Evolutionary conservation across 78 protist genomes (phyloP).

Genomic region (Cavenderia fasciculata): DNA sequence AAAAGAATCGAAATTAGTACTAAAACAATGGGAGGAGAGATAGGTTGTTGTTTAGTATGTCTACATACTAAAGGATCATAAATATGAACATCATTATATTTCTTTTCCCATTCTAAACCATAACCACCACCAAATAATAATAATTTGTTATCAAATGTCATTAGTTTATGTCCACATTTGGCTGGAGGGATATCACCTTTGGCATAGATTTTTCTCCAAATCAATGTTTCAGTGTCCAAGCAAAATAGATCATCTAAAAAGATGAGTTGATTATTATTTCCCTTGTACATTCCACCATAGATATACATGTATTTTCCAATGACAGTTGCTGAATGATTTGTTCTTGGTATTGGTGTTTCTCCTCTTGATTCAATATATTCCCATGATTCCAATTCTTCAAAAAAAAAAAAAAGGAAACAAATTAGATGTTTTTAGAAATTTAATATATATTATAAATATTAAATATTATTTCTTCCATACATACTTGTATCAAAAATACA

Average conservation of each 20-base stretch:
- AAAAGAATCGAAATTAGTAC: too few relatives aligned
- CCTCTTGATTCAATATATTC: neutral
- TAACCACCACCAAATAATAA: constrained; percentile 74
- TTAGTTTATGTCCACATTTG: constrained; percentile 69
- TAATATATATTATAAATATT: too few relatives aligned
- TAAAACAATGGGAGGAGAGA: too few relatives aligned
- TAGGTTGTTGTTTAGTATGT: too few relatives aligned
- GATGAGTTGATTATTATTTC: constrained; percentile 6
- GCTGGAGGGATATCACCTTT: constrained; percentile 59
- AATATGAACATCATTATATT: constrained; percentile 71
- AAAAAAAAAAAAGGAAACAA: too few relatives aligned
- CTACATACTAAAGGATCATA: too few relatives aligned
- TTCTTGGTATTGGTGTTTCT: neutral
- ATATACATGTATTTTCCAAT: constrained; percentile 47
- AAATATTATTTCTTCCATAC: too few relatives aligned
- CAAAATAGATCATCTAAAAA: constrained; percentile 37
- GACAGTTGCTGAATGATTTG: constrained; percentile 57
- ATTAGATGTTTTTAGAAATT: too few relatives aligned
- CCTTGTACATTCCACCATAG: constrained; percentile 68
- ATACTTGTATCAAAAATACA: constrained; percentile 27
- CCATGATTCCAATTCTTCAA: constrained; percentile 24
- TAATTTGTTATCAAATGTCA: constrained; percentile 35
- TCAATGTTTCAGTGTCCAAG: constrained; percentile 9
- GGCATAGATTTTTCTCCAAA: constrained; percentile 15
- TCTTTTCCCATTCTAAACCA: constrained; percentile 50